A percentile compares a stretch with the other conserved stretches of the same genome.
Conservation (phyloP, 148 eudicot genomes). For the Persicaria tinctoria region DNA sequence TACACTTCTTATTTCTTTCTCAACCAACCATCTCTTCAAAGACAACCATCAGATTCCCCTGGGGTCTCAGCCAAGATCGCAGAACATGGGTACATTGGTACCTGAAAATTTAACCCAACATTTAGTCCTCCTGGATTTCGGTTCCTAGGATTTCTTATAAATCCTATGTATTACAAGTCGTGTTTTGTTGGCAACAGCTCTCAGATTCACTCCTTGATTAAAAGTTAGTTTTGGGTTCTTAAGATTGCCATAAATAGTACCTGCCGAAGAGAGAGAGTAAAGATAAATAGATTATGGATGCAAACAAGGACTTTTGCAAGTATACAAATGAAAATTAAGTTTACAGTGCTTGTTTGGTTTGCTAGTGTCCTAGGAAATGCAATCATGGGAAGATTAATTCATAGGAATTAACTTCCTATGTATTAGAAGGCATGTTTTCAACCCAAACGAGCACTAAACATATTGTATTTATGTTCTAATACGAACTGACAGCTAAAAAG, state of each 20-base stretch:
- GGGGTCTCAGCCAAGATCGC: slow-evolving; percentile 71
- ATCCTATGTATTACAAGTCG: slow-evolving; percentile 22
- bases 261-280: slow-evolving; percentile 27
- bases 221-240: slow-evolving; percentile 67
- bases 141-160: neutral
- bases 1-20: slow-evolving; percentile 52
- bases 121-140: neutral
- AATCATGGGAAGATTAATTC: too few relatives aligned
- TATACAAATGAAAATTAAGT: neutral
- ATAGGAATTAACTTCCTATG: too few relatives aligned
- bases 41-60: slow-evolving; percentile 64
- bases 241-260: slow-evolving; percentile 77
- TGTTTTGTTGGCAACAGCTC: slow-evolving; percentile 59
- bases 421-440: too few relatives aligned
- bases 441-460: neutral
- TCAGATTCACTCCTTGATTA: slow-evolving; percentile 60
- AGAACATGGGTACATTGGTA: slow-evolving; percentile 51
- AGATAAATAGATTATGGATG: neutral
- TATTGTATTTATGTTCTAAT: neutral
- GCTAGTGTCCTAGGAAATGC: too few relatives aligned
- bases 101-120: slow-evolving; percentile 32
- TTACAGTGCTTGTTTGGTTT: too few relatives aligned
- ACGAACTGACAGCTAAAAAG: neutral
- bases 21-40: slow-evolving; percentile 77
- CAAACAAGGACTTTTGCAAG: neutral